These are phyloP conservation scores for Saccharomycopsis sp. DNA, from an alignment of 805 yeast genomes.

Conservation along the genomic window DNA sequence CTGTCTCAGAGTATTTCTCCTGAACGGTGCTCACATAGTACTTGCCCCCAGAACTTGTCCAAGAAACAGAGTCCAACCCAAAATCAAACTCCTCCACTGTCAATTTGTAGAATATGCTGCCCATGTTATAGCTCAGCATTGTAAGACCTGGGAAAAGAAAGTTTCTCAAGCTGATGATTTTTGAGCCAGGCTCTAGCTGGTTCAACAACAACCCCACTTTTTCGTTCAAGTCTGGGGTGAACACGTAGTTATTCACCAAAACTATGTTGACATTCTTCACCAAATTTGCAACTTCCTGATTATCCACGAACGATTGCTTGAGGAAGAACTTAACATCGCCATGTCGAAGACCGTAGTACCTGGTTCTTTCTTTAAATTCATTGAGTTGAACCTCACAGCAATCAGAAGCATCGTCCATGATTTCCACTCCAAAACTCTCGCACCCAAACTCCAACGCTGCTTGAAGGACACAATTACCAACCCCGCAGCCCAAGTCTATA, in stretches of 20 bases:
- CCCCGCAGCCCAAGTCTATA: constrained; percentile 89
- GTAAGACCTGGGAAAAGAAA: constrained; percentile 70
- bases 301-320: constrained; percentile 63
- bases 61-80: constrained; percentile 67
- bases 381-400: constrained; percentile 51
- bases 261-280: constrained; percentile 61
- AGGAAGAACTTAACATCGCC: constrained; percentile 52
- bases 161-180: constrained; percentile 69
- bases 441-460: constrained; percentile 85
- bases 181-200: constrained; percentile 62
- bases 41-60: constrained; percentile 74
- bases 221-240: constrained; percentile 64
- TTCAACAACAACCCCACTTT: constrained; percentile 57
- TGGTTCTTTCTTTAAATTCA: constrained; percentile 51
- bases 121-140: constrained; percentile 44
- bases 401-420: constrained; percentile 73
- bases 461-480: constrained; percentile 84
- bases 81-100: constrained; percentile 48
- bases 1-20: too few species aligned
- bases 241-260: constrained; percentile 74
- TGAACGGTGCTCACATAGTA: constrained; percentile 76
- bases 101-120: constrained; percentile 54
- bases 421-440: constrained; percentile 80
- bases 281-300: constrained; percentile 42
- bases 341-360: constrained; percentile 53